A percentile compares a stretch with the other conserved stretches of the same genome.
Conservation (phyloP, 2,329 filamentous ascomycete species). For the Cladosporium phlei region DNA sequence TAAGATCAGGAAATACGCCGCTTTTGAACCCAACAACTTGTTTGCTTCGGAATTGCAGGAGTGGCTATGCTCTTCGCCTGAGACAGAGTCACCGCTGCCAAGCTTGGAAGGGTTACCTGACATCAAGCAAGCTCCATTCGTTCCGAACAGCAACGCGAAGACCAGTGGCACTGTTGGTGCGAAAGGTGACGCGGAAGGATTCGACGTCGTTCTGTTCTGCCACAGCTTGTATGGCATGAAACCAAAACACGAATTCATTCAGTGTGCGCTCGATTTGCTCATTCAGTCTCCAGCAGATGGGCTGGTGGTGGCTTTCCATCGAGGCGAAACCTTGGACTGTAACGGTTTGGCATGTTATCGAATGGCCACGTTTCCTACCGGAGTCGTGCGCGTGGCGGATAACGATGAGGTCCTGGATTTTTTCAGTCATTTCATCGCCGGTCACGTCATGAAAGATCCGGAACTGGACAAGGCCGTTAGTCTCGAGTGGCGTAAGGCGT, state of each 20-base stretch:
- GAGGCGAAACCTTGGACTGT: slow-evolving; percentile 41
- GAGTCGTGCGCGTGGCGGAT: slow-evolving; percentile 41
- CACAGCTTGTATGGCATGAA: slow-evolving; percentile 61
- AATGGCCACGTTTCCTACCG: slow-evolving; percentile 46
- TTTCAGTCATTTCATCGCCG: slow-evolving; percentile 53
- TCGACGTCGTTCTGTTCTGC: slow-evolving; percentile 57
- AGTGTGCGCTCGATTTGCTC: slow-evolving; percentile 47
- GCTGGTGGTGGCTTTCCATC: slow-evolving; percentile 54
- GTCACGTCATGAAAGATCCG: slow-evolving; percentile 36
- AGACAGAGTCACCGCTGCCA: slow-evolving; percentile 37
- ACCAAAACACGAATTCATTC: slow-evolving; percentile 44
- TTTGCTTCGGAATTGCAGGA: slow-evolving; percentile 44
- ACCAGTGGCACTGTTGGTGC: slow-evolving; percentile 16
- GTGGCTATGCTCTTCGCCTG: slow-evolving; percentile 34
- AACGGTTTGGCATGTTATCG: slow-evolving; percentile 47
- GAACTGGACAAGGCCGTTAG: slow-evolving; percentile 31
- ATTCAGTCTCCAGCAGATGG: slow-evolving; percentile 34
- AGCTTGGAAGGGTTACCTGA: slow-evolving; percentile 36
- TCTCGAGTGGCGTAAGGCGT: slow-evolving; percentile 48
- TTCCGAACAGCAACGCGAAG: slow-evolving; percentile 24
- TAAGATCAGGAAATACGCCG: slow-evolving; percentile 46
- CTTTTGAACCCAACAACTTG: slow-evolving; percentile 50
- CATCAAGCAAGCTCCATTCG: slow-evolving; percentile 41
- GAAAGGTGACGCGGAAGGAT: slow-evolving; percentile 35
- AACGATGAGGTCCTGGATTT: slow-evolving; percentile 43